These are phyloP conservation scores for Meredithiella fracta DNA, from an alignment of 2,329 filamentous ascomycete species.

Conservation along the genomic window DNA sequence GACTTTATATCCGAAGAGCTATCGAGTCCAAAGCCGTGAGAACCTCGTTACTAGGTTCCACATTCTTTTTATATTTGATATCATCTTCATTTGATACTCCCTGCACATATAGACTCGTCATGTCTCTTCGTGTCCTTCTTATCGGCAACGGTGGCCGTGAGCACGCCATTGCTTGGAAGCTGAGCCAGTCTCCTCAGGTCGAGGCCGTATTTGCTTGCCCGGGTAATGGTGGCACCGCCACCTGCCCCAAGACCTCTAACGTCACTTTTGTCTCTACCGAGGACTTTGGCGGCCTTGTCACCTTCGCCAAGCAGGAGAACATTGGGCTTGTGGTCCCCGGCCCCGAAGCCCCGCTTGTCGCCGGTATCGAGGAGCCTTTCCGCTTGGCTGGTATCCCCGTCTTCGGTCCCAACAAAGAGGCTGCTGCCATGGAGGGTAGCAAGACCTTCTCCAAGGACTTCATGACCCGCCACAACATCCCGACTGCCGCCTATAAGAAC, in stretches of 20 bases:
- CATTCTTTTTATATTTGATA: neutral
- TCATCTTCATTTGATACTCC: slow-evolving; percentile 1
- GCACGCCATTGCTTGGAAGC: slow-evolving; percentile 87
- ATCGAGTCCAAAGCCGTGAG: slow-evolving; percentile 2
- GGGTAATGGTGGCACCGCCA: slow-evolving; percentile 77
- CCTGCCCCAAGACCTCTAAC: slow-evolving; percentile 56
- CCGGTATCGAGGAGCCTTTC: slow-evolving; percentile 77
- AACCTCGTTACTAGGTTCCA: slow-evolving; percentile 2
- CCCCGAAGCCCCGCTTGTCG: slow-evolving; percentile 85
- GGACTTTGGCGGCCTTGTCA: slow-evolving; percentile 62
- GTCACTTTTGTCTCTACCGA: slow-evolving; percentile 50
- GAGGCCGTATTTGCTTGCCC: slow-evolving; percentile 55
- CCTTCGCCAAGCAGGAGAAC: slow-evolving; percentile 53
- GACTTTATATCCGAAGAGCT: slow-evolving; percentile 4
- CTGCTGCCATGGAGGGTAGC: slow-evolving; percentile 83
- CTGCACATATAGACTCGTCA: neutral
- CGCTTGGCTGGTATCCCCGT: slow-evolving; percentile 53
- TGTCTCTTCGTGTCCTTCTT: slow-evolving; percentile 48
- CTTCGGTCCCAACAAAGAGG: slow-evolving; percentile 73
- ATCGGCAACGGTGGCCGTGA: slow-evolving; percentile 90
- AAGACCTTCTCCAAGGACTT: slow-evolving; percentile 98
- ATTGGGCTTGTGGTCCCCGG: slow-evolving; percentile 79
- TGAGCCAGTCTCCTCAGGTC: slow-evolving; percentile 65
- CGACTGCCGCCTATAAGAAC: slow-evolving; percentile 81
- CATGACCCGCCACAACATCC: slow-evolving; percentile 80